Base-by-base conservation (phyloP, 805 yeast genomes). In the Suhomyces sp. region DNA sequence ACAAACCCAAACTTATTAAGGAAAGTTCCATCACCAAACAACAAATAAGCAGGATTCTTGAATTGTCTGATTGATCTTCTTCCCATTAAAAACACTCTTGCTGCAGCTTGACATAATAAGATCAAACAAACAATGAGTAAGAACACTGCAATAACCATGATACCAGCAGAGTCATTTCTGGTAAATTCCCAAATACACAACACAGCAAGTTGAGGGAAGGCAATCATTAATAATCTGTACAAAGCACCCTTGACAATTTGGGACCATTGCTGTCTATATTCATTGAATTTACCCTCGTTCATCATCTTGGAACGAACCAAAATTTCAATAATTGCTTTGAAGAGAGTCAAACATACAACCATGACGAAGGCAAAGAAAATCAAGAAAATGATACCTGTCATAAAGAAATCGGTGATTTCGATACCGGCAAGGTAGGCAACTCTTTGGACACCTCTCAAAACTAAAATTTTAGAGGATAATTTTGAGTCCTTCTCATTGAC, bases 181-280 rank as follows among this genome's bases (percentile, higher is more conserved):
- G 88, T 81, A 38, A 91, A 79, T 65, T 93, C 93, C 96, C 97
- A 93, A 39, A 91, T 66, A 47, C 91, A 80, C 47, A 93, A 60
- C 6, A 91, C 70, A 3, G 84, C 74, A 28, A 93, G 62, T 60
- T 91, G 96, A 6, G 98, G 95, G 65, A 87, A 85, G 0, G 95
- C 88, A 44, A 93, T 75, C 31, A 85, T 70, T 38, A 86, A 76
- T 51, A 90, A 71, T 56, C 98, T 76, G 70, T 82, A 93, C 40
- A 93, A 60, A 6, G 93, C 77, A 32, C 98, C 98, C 60, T 90
- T 91, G 52, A 86, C 79, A 50, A 88, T 77, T n/a, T 76, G 70
- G 15, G 78, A 67, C 96, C 95, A 93, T 50, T 87, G 83, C 37
- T 68, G 70, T 58, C 98, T 79, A 58, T 81, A 91, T 42, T 82